Evolutionary conservation across 2,329 filamentous ascomycete genomes (phyloP).

Genomic region (Ceratocystis eucalypticola): DNA sequence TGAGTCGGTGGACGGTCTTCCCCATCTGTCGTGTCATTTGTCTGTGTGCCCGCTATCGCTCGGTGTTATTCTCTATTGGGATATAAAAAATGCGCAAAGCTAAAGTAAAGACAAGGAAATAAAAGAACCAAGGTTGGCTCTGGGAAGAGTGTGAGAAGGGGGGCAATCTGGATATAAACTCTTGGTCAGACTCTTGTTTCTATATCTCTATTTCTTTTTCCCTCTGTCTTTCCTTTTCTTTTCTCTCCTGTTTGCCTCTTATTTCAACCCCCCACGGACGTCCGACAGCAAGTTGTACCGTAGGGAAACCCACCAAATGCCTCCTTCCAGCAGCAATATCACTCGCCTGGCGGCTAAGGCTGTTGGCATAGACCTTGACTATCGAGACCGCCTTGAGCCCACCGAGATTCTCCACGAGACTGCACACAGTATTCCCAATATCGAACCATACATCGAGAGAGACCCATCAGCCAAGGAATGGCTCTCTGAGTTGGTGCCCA

Average conservation of each 20-base stretch:
- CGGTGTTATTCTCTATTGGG: conserved; percentile 5
- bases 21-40: background rate
- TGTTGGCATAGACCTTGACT: conserved; percentile 26
- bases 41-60: background rate
- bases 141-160: background rate
- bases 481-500: conserved; percentile 14
- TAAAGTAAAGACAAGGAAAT: background rate
- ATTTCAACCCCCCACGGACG: background rate
- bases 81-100: background rate
- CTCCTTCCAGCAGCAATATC: conserved; percentile 19
- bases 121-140: background rate
- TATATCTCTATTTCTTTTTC: background rate
- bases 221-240: background rate
- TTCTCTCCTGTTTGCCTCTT: background rate
- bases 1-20: background rate
- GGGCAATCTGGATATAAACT: background rate
- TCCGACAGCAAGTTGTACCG: background rate
- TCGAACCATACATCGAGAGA: conserved; percentile 19
- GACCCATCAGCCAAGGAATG: conserved; percentile 16
- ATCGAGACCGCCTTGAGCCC: conserved; percentile 23
- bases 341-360: conserved; percentile 23
- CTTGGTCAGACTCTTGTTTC: background rate
- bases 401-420: conserved; percentile 23
- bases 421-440: conserved; percentile 19
- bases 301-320: background rate